Percentiles rank a stretch among this genome's conserved stretches.
These are phyloP conservation scores for Candida berthetii DNA, from an alignment of 805 yeast genomes.

Conservation along the genomic window DNA sequence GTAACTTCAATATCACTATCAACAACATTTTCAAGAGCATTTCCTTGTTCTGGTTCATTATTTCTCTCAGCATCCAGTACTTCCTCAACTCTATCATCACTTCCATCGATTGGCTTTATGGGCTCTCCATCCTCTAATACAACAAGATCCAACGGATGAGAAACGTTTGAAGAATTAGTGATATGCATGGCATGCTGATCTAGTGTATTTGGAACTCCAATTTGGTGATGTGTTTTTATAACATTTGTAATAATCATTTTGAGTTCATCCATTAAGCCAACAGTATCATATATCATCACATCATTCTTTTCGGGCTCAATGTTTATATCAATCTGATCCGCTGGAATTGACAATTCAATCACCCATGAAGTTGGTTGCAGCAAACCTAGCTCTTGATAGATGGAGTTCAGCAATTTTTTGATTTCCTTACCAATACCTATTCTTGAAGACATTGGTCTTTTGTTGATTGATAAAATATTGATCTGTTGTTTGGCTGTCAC, in stretches of 20 bases:
- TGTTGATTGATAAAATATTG: slow-evolving; percentile 28
- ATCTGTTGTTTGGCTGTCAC: slow-evolving; percentile 4
- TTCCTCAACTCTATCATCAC: too few relatives aligned
- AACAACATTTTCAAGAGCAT: neutral
- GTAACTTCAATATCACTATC: neutral
- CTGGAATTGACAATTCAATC: slow-evolving; percentile 18
- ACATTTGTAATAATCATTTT: slow-evolving; percentile 2
- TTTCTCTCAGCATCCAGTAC: too few relatives aligned
- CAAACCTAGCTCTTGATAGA: slow-evolving; percentile 18
- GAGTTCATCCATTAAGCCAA: slow-evolving; percentile 13
- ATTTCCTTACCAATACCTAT: slow-evolving; percentile 26
- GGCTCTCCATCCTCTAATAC: too few relatives aligned
- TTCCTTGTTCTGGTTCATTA: too few relatives aligned
- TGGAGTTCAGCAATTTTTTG: slow-evolving; percentile 14
- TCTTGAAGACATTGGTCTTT: slow-evolving; percentile 22
- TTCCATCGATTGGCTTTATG: too few relatives aligned
- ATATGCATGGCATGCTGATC: too few relatives aligned
- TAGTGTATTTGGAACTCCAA: too few relatives aligned
- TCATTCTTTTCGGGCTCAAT: slow-evolving; percentile 40
- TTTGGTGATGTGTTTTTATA: neutral
- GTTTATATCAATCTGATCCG: slow-evolving; percentile 28
- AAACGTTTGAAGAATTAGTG: too few relatives aligned
- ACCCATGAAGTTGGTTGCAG: slow-evolving; percentile 29
- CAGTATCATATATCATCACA: slow-evolving; percentile 23
- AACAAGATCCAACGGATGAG: too few relatives aligned